Evolutionary conservation across 768 basidiomycete genomes (phyloP).

Genomic region (Lanmaoa rubissima): DNA sequence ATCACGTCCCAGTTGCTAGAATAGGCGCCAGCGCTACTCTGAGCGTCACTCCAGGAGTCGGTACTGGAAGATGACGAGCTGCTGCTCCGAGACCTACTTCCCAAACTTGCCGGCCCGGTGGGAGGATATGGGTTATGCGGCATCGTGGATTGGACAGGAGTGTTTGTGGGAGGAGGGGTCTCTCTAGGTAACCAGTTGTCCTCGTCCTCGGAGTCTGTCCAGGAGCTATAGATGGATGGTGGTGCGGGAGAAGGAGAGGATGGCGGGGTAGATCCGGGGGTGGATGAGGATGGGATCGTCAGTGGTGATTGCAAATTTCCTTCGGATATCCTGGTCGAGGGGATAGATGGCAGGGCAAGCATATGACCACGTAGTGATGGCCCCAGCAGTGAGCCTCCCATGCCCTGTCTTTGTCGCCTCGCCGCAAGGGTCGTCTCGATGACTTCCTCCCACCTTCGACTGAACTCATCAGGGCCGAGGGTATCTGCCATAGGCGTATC

Average conservation of each 20-base stretch:
- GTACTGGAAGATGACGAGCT: constrained; percentile 14
- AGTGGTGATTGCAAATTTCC: constrained; percentile 23
- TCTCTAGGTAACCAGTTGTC: background rate
- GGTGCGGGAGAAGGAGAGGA: constrained; percentile 15
- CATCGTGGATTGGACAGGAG: background rate
- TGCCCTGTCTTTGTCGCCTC: background rate
- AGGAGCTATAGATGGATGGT: constrained; percentile 5
- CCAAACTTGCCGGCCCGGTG: background rate
- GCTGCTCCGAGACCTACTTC: constrained; percentile 9
- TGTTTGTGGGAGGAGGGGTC: background rate
- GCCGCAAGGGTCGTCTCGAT: constrained; percentile 9
- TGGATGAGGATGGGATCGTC: constrained; percentile 20
- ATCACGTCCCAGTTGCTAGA: constrained; percentile 28
- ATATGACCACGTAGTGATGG: constrained; percentile 5
- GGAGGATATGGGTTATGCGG: background rate
- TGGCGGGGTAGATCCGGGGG: constrained; percentile 15
- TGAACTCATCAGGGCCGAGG: background rate
- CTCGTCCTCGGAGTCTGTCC: constrained; percentile 18
- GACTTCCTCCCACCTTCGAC: constrained; percentile 15
- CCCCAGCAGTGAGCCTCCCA: background rate
- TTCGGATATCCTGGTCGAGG: constrained; percentile 24
- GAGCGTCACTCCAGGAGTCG: constrained; percentile 31
- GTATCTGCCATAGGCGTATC: constrained; percentile 14
- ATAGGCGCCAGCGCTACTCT: constrained; percentile 12
- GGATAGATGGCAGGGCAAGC: constrained; percentile 29